These are phyloP conservation scores for Fusarium sp. DNA, from an alignment of 2,329 filamentous ascomycete genomes.

Conservation along the genomic window DNA sequence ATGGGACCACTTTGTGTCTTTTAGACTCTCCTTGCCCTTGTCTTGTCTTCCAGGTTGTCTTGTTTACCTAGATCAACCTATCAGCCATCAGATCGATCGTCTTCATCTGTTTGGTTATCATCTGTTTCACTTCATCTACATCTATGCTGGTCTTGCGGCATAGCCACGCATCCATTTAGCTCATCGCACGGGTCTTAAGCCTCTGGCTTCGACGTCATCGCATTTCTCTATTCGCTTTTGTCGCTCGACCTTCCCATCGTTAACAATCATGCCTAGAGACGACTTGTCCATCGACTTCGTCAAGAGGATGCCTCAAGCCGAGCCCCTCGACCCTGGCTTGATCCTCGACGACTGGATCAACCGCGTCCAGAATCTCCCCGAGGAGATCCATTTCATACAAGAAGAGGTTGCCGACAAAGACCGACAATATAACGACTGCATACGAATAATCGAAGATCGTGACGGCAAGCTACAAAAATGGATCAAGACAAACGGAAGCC, in stretches of 20 bases:
- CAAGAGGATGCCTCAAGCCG: constrained; percentile 71
- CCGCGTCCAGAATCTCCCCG: constrained; percentile 80
- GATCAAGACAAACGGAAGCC: constrained; percentile 80
- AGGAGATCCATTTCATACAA: constrained; percentile 84
- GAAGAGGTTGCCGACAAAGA: constrained; percentile 88
- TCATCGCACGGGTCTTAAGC: constrained; percentile 31
- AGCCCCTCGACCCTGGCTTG: constrained; percentile 72
- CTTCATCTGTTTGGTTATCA: constrained; percentile 15
- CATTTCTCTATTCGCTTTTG: constrained; percentile 37
- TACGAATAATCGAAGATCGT: constrained; percentile 75
- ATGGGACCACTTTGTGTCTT: constrained; percentile 43
- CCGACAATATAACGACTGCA: constrained; percentile 74
- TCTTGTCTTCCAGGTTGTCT: no score
- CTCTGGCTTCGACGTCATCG: constrained; percentile 33
- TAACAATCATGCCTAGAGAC: constrained; percentile 79
- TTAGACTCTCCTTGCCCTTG: constrained; percentile 33
- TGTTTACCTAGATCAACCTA: constrained; percentile 16
- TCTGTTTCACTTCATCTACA: constrained; percentile 28
- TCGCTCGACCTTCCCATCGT: constrained; percentile 50
- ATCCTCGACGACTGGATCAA: constrained; percentile 84
- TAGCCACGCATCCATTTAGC: constrained; percentile 24
- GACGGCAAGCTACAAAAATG: constrained; percentile 83
- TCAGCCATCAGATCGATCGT: constrained; percentile 39
- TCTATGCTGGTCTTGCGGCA: constrained; percentile 13
- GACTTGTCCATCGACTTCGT: constrained; percentile 77